Base-by-base conservation (phyloP, 2,329 filamentous ascomycete species). In the Simplicillium sp. region DNA sequence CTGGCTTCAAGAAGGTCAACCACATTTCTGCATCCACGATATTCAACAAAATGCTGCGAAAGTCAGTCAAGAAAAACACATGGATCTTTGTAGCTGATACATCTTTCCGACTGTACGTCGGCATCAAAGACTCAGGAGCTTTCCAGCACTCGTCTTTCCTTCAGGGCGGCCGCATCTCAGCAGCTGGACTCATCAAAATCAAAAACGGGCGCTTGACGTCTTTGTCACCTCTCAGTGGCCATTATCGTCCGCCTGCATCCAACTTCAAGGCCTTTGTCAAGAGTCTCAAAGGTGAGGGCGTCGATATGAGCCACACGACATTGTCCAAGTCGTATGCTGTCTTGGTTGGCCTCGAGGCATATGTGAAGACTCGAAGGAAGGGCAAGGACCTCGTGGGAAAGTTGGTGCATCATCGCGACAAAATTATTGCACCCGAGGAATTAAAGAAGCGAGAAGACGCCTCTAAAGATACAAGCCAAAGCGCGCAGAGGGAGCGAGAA, bases 41-140 rank as follows among this genome's bases (percentile, higher is more conserved):
- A 3, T 75, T 90, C 57, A 87, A 92, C 58, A 83, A 84, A 47
- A 68, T 94, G 6, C 70, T 92, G 13, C 77, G 85, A 45, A 83
- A 86, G 48, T 81, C 84, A 0, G 84, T 88, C 32, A 84, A 81
- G 59, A 87, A 87, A 47, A 89, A 90, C 54, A 92, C 85, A 4
- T 95, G 89, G 89, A 94, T 95, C 48, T 96, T 94, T 53, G 88
- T 89, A 7, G 83, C 84, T 17, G 88, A 95, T 60, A 90, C 86
- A 1, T 82, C 77, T 1, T 92, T 89, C 58, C 78, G 85, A 1
- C 68, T 95, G 0, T 95, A 94, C 57, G 79, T 95, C 29, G 88
- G 88, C 37, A 92, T 95, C 66, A 95, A 96, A 55, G 79, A 85
- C 57, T 83, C 80, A 4, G 89, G 89, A 11, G 80, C 84, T 4